Percentiles rank a stretch among this genome's conserved stretches.
phyloP scores from a whole-genome alignment of 2,329 filamentous ascomycete genomes.

The Aspergillus flavus region DNA sequence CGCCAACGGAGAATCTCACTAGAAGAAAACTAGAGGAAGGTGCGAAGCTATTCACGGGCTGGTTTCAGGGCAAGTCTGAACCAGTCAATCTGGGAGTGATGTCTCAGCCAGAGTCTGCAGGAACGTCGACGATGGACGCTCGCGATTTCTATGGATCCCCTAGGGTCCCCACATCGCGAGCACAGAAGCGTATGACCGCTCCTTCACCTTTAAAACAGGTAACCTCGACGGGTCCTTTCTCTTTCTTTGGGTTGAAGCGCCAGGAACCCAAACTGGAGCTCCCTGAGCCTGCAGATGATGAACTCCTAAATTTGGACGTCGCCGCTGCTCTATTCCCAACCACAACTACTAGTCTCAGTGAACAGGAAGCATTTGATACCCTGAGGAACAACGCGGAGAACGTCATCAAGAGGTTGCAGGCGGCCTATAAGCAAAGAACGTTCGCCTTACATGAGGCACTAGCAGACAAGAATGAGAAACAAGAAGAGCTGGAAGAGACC shows the following conservation, averaged over 20 bases:
- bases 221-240: conserved; percentile 42
- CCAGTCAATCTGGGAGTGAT: conserved; percentile 50
- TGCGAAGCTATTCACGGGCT: conserved; percentile 47
- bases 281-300: conserved; percentile 51
- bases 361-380: conserved; percentile 58
- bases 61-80: conserved; percentile 57
- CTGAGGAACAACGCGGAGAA: conserved; percentile 59
- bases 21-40: conserved; percentile 36
- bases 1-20: conserved; percentile 28
- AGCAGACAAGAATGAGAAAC: conserved; percentile 59
- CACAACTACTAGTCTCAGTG: conserved; percentile 51
- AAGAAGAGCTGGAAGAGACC: conserved; percentile 64
- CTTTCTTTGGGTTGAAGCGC: conserved; percentile 45
- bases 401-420: conserved; percentile 58
- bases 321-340: conserved; percentile 57
- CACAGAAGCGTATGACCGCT: conserved; percentile 32
- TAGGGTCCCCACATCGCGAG: conserved; percentile 20
- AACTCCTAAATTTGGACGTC: conserved; percentile 59
- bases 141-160: conserved; percentile 19
- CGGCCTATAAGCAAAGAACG: conserved; percentile 57
- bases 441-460: conserved; percentile 54
- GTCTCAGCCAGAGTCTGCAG: conserved; percentile 18
- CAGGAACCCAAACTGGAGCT: conserved; percentile 29
- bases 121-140: conserved; percentile 18
- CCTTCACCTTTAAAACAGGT: conserved; percentile 38